These are phyloP conservation scores for Aspergillus sparsus DNA, from an alignment of 495 filamentous ascomycete genomes.

Conservation along the genomic window DNA sequence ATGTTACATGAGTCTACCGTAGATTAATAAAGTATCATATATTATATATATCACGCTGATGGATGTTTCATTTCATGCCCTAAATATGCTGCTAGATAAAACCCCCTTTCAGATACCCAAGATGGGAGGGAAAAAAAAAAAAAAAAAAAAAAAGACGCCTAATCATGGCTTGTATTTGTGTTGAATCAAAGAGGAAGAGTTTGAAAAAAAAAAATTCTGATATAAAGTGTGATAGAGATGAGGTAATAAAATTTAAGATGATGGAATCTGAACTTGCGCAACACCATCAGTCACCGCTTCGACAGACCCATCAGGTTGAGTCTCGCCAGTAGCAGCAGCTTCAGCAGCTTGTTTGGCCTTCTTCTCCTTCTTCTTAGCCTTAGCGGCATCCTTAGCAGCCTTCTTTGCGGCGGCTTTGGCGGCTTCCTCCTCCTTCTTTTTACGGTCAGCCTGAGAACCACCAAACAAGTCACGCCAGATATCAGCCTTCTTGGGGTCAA, in stretches of 20 bases:
- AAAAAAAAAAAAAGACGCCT: too few relatives aligned
- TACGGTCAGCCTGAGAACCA: conserved; percentile 64
- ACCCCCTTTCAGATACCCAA: not conserved
- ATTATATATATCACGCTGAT: too few relatives aligned
- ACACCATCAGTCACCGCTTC: conserved; percentile 45
- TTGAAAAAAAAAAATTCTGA: not conserved
- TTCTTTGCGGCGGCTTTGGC: conserved; percentile 60
- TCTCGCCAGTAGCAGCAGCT: conserved; percentile 36
- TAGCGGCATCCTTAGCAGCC: conserved; percentile 25
- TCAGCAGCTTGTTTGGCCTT: conserved; percentile 27
- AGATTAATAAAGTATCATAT: too few relatives aligned
- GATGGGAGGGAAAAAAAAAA: not conserved
- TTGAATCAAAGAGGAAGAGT: conserved; percentile 1
- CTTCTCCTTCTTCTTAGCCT: conserved; percentile 32
- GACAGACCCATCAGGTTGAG: conserved; percentile 38
- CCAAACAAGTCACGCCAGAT: conserved; percentile 84
- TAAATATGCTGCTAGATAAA: not conserved
- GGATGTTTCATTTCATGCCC: too few relatives aligned
- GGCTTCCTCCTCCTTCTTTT: conserved; percentile 65
- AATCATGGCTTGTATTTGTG: too few relatives aligned
- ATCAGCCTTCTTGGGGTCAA: conserved; percentile 77
- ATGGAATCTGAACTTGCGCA: conserved; percentile 43
- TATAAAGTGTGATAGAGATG: not conserved
- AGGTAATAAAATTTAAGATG: conserved; percentile 26
- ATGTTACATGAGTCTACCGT: too few relatives aligned